A percentile compares a stretch with the other conserved stretches of the same genome.
Conservation (phyloP, 352 stramenopile species). For the Pythium scleroteichum region DNA sequence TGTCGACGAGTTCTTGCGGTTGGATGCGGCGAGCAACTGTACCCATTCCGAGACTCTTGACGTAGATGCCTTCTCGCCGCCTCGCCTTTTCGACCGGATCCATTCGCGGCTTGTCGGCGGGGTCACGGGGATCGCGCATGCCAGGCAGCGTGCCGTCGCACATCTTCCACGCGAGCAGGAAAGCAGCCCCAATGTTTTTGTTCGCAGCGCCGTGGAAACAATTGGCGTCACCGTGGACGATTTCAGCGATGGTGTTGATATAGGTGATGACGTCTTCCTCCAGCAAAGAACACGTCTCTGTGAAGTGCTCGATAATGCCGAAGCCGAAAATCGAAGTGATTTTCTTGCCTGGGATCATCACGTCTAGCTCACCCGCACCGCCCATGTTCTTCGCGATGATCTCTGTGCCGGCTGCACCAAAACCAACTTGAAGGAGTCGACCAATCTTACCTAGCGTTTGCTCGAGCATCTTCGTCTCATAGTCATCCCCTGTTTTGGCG, state of each 20-base stretch:
- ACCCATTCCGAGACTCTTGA: conserved; percentile 59
- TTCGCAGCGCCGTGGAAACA: conserved; percentile 94
- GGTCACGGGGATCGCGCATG: conserved; percentile 81
- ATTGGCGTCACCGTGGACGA: conserved; percentile 95
- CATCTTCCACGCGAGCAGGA: conserved; percentile 96
- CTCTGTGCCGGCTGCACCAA: conserved; percentile 95
- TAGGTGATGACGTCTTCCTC: conserved; percentile 97
- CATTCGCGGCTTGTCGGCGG: conserved; percentile 74
- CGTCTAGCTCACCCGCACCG: conserved; percentile 91
- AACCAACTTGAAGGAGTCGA: conserved; percentile 95
- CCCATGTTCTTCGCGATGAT: conserved; percentile 99
- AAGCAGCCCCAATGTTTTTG: conserved; percentile 96
- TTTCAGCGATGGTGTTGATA: conserved; percentile 97
- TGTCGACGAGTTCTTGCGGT: conserved; percentile 90
- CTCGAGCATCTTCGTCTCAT: conserved; percentile 96
- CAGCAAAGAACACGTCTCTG: conserved; percentile 90
- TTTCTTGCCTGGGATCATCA: conserved; percentile 97
- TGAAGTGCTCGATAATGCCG: conserved; percentile 96
- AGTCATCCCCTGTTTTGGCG: conserved; percentile 75
- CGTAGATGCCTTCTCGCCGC: conserved; percentile 65
- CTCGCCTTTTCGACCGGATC: conserved; percentile 53
- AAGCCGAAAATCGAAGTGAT: conserved; percentile 97
- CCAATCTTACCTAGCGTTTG: conserved; percentile 95
- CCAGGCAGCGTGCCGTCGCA: conserved; percentile 87
- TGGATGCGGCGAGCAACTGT: conserved; percentile 45